Conservation (phyloP, 1,284 basidiomycete genomes). For the Pholiota adiposa region DNA sequence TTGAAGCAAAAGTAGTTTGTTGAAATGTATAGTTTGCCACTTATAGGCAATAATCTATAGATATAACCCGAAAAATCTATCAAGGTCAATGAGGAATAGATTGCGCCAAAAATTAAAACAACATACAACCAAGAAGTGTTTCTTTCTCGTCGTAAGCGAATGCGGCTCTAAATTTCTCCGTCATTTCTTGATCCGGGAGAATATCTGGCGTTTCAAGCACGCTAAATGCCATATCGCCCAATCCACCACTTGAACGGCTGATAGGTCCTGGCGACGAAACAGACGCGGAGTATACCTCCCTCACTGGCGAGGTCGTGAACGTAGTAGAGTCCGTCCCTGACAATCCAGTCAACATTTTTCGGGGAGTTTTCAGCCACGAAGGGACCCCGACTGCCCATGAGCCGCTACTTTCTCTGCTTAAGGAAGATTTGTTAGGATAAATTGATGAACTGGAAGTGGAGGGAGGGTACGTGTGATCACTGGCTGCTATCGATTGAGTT, state of each 20-base stretch:
- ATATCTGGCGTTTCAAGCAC: constrained; percentile 70
- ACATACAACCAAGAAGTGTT: constrained; percentile 83
- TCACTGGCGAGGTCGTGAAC: constrained; percentile 36
- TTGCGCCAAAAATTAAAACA: background rate
- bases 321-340: constrained; percentile 24
- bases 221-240: constrained; percentile 73
- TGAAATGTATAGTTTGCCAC: constrained; percentile 86
- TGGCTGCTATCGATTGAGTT: constrained; percentile 31
- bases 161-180: constrained; percentile 75
- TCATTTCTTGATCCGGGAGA: constrained; percentile 64
- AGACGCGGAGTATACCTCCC: constrained; percentile 62
- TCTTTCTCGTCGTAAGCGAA: constrained; percentile 91
- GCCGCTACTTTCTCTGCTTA: constrained; percentile 48
- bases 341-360: constrained; percentile 48
- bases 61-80: constrained; percentile 89
- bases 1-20: constrained; percentile 91
- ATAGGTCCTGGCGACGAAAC: constrained; percentile 31
- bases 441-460: constrained; percentile 51
- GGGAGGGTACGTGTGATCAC: constrained; percentile 79
- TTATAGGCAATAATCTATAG: constrained; percentile 84
- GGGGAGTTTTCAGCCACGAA: constrained; percentile 68
- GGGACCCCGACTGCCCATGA: constrained; percentile 70
- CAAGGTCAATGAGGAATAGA: constrained; percentile 13
- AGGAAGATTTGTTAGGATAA: constrained; percentile 48
- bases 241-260: constrained; percentile 39